These are phyloP conservation scores for Ustilago nuda DNA, from an alignment of 1,284 basidiomycete genomes.

Conservation along the genomic window DNA sequence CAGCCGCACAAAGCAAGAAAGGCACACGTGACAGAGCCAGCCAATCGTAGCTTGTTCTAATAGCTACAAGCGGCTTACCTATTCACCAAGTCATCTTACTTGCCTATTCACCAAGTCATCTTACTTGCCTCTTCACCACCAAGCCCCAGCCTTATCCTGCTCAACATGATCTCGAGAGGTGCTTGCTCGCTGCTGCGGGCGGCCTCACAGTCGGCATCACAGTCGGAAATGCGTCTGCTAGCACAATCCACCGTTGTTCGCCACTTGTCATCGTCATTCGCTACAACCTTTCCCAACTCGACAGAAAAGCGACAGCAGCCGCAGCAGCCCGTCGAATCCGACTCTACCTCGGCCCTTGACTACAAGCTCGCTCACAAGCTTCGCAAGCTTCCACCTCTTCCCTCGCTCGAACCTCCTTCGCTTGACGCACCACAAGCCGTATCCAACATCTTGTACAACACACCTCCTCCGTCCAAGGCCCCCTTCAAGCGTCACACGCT, in stretches of 20 bases:
- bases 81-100: constrained; percentile 4
- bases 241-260: constrained; percentile 10
- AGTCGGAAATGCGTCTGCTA: constrained; percentile 27
- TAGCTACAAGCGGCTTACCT: constrained; percentile 9
- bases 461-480: constrained; percentile 88
- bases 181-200: constrained; percentile 36
- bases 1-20: background rate
- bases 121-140: constrained; percentile 6
- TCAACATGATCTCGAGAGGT: constrained; percentile 48
- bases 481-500: constrained; percentile 98
- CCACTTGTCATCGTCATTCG: constrained; percentile 18
- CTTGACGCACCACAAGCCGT: constrained; percentile 68
- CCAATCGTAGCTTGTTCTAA: constrained; percentile 16
- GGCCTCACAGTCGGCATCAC: constrained; percentile 17
- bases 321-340: constrained; percentile 29
- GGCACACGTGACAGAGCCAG: background rate
- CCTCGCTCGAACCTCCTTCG: constrained; percentile 63
- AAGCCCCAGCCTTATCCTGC: background rate
- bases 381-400: constrained; percentile 67
- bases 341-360: constrained; percentile 85
- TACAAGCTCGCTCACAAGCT: constrained; percentile 81
- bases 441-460: constrained; percentile 75
- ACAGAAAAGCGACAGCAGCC: constrained; percentile 39
- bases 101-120: constrained; percentile 1
- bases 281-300: constrained; percentile 28